A percentile compares a stretch with the other conserved stretches of the same genome.
phyloP scores from a whole-genome alignment of 2,329 filamentous ascomycete genomes.

The Aschersonia sp. region DNA sequence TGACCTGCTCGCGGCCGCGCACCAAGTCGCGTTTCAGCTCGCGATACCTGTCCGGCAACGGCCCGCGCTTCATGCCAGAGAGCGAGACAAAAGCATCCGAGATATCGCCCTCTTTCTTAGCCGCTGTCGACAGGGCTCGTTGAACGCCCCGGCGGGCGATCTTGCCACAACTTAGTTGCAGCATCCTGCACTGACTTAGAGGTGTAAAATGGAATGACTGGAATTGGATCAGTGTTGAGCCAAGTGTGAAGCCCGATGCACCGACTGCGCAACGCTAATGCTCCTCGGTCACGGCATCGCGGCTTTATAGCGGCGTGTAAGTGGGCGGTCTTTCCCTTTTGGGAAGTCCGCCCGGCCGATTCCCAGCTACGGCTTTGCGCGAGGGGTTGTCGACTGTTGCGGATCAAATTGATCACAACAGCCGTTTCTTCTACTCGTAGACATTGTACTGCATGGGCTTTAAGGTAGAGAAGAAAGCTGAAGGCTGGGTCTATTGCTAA shows the following conservation, averaged over 20 bases:
- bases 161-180: background rate
- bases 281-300: background rate
- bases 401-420: no score
- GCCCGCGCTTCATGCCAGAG: constrained; percentile 27
- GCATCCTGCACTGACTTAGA: background rate
- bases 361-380: no score
- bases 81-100: constrained; percentile 47
- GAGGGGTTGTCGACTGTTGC: no score
- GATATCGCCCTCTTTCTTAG: constrained; percentile 45
- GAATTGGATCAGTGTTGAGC: background rate
- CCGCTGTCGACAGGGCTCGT: background rate
- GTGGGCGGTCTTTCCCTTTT: background rate
- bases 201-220: background rate
- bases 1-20: constrained; percentile 28
- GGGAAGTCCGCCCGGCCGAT: background rate
- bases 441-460: no score
- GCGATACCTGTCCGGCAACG: constrained; percentile 40
- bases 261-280: background rate
- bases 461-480: no score
- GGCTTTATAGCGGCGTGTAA: background rate
- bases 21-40: constrained; percentile 39
- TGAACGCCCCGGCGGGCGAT: constrained; percentile 1
- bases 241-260: background rate
- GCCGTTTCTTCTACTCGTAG: no score
- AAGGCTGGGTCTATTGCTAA: no score